Base-by-base conservation (phyloP, 1,284 basidiomycete species). In the Coniferiporia weirii region DNA sequence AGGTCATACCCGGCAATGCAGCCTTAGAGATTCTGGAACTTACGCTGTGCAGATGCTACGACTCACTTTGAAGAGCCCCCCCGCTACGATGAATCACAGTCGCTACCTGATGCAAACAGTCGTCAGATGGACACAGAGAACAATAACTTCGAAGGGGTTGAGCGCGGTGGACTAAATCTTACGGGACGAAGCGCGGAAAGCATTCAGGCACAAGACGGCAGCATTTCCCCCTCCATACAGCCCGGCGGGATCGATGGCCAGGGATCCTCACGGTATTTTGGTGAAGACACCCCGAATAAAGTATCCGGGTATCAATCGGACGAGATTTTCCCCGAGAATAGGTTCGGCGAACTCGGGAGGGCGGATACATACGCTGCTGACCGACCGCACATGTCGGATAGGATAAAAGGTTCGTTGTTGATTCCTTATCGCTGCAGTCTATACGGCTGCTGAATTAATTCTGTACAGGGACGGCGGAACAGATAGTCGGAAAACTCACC, bases 321-420 rank as follows among this genome's bases (percentile, higher is more conserved):
- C 52, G 49, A 52, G 17, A 44, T 44, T 10, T 62, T 59, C n/a
- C 47, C 61, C 9, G 61, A 59, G 40, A 62, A 59, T 56, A 34
- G 61, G 45, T 62, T 51, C 43, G 61, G 57, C 4, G 61, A 62
- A 20, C 57, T 62, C n/a, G 61, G 61, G 32, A 52, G 61, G 43
- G 57, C 57, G 1, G 61, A 62, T 49, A 59, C 55, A 3, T 56
- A 44, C n/a, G 6, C 34, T 17, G 47, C 49, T 1, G 56, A 53
- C 35, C 45, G 46, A 10, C 10, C 17, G 12, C 36, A 45, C 51
- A 15, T 55, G 15, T 44, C 49, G 22, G 53, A 62, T 3, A 59
- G 52, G 48, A 44, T 59, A 10, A 52, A 52, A 52, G 59, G 59
- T 60, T 27, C 5, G 43, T 19, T 43, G 43, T 19, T 46, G 15